Conservation (phyloP, 768 basidiomycete species). For the Clitopilus hobsonii region DNA sequence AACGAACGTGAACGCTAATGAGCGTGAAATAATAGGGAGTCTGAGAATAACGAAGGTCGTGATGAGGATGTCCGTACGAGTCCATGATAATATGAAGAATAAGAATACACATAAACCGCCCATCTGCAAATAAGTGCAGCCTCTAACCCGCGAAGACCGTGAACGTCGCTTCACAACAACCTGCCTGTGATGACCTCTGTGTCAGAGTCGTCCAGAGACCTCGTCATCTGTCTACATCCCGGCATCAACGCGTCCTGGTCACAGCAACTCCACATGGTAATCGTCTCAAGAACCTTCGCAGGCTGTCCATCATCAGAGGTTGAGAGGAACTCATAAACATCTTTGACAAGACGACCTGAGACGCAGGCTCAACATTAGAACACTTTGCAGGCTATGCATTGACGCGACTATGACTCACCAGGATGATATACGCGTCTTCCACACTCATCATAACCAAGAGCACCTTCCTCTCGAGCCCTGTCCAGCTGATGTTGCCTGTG, state of each 20-base stretch:
- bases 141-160: background rate
- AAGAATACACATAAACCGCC: background rate
- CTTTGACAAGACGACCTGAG: constrained; percentile 31
- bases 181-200: background rate
- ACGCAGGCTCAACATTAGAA: background rate
- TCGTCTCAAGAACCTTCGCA: constrained; percentile 25
- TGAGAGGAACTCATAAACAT: constrained; percentile 36
- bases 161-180: background rate
- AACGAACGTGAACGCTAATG: background rate
- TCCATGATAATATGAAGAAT: background rate
- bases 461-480: background rate
- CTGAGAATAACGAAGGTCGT: background rate
- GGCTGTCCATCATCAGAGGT: constrained; percentile 25
- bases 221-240: constrained; percentile 21
- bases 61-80: background rate
- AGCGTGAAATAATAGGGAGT: background rate
- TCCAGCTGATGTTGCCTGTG: background rate
- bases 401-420: constrained; percentile 17
- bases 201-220: background rate
- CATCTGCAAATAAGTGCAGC: background rate
- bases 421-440: constrained; percentile 30
- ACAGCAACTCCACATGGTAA: constrained; percentile 46
- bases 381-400: background rate
- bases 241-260: constrained; percentile 35
- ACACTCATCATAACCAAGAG: background rate